A percentile compares a stretch with the other conserved stretches of the same genome.
These are phyloP conservation scores for Hypoxylon sp. DNA, from an alignment of 2,329 filamentous ascomycete species.

Conservation along the genomic window DNA sequence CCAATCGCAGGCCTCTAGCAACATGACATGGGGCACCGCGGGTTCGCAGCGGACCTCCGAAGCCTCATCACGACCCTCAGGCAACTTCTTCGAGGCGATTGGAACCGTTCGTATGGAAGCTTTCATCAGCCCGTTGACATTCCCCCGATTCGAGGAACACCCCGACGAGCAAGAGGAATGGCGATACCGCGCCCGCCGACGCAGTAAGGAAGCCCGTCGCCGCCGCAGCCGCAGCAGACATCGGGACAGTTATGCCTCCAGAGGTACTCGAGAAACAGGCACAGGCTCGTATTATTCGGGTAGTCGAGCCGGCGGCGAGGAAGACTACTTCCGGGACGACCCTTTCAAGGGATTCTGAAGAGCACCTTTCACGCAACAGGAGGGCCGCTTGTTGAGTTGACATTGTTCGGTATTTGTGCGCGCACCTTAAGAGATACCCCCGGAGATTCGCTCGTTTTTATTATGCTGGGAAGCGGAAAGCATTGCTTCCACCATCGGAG, in stretches of 20 bases:
- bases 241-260: constrained; percentile 60
- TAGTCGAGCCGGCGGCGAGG: constrained; percentile 59
- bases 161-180: constrained; percentile 61
- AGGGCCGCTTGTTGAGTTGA: constrained; percentile 3
- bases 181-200: constrained; percentile 56
- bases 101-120: constrained; percentile 97
- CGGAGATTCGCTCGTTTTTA: constrained; percentile 14
- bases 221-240: constrained; percentile 62
- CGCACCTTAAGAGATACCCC: constrained; percentile 34
- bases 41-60: constrained; percentile 64
- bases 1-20: constrained; percentile 59
- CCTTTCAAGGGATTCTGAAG: constrained; percentile 68
- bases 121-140: constrained; percentile 76
- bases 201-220: constrained; percentile 64
- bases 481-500: constrained; percentile 24
- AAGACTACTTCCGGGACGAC: constrained; percentile 67
- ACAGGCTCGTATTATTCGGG: constrained; percentile 60
- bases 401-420: constrained; percentile 11
- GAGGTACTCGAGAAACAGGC: constrained; percentile 53
- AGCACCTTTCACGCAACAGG: background rate
- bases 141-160: constrained; percentile 56
- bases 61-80: constrained; percentile 58
- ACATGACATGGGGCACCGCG: constrained; percentile 53
- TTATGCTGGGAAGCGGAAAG: no score
- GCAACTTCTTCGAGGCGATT: constrained; percentile 84